Base-by-base conservation (phyloP, 352 stramenopile species). In the Globisporangium paddicum region DNA sequence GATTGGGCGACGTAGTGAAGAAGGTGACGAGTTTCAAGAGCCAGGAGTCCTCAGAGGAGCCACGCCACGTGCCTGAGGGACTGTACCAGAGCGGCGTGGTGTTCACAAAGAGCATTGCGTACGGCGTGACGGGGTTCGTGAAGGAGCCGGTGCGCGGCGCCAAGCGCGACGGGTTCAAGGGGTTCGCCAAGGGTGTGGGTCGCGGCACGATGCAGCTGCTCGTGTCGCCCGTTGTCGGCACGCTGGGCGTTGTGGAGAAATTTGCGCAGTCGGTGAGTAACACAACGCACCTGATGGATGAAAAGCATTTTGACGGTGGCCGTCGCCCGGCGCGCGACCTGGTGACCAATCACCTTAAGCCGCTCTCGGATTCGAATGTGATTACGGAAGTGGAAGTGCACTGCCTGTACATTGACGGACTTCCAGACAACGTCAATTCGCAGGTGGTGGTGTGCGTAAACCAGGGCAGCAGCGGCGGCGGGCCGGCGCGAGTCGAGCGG, bases 301-400 rank as follows among this genome's bases (percentile, higher is more conserved):
- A 88, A 25, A 95, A 90, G 46, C 54, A 69, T 34, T 94, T 77
- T 52, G 78, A 93, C 40, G 86, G 83, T 9, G 87, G 83, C 3
- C 82, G 86, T 8, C 84, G 86, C 7, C 86, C 85, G 32, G 75
- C 86, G 4, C 82, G 86, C 16, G 84, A 93, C 38, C 69, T 94
- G 9, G 60, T 69, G 18, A 60, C 55, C 26, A 75, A 66, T 25
- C 71, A 78, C 1, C 58, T 95, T 30, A 95, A 95, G 64, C 57
- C 82, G 32, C 70, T 95, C 25, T 69, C 73, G 4, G 86, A 95
- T 34, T 93, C 84, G 46, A 93, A 92, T 47, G 76, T 95, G 44
- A 93, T 95, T 66, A 92, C 86, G 0, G 82, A 95, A 37, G 67
- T 94, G 9, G 86, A 95, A 51, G 63, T 95, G 40, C 81, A 90